Evolutionary conservation across 139 green algal species (phyloP), one percentile per base, ranked within the genome.

Genomic region (Auxenochlorella pyrenoidosa): DNA sequence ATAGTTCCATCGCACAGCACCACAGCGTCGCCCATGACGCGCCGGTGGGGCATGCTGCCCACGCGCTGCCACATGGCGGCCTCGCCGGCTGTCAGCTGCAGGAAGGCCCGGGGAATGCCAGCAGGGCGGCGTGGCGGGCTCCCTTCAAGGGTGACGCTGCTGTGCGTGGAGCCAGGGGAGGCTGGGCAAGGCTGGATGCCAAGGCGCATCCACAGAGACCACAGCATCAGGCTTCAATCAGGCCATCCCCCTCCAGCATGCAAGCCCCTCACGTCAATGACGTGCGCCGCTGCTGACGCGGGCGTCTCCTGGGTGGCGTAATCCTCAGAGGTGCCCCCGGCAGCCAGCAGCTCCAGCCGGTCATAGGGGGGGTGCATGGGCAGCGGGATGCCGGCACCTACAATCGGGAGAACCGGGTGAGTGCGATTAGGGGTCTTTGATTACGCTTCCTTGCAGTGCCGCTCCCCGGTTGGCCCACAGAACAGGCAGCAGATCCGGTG

Each of bases 311-410:
- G 12, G 5, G 13, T 44, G 3, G 77, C 77, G 30, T 32, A 12
- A 36, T 83, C 77, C 32, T 83, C 47, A 13, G 15, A 28, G 5
- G 47, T 30, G 6, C 77, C 77, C 12, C 77, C 77, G 0, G 51
- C 51, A 15, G 77, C 77, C 77, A 83, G 47, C 30, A 83, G 47
- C 13, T n/a, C 41, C 24, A 83, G 51, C 32, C 32, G 32, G 51
- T 83, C 77, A 32, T 83, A 83, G 10, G 77, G 77, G 8, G 77
- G 77, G 16, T 41, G 16, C 77, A 83, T 70, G 47, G 77, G 77
- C 77, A 83, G 51, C 51, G 59, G 34, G 30, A 68, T 5, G 77
- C 77, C 77, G 15, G 26, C 15, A 47, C 77, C 77, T 83, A 54
- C 77, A 66, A 34, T 21, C 15, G 70, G n/a, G 6, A 77, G 47